Base-by-base conservation (phyloP, 306 rosid genomes). In the Abrus precatorius region DNA sequence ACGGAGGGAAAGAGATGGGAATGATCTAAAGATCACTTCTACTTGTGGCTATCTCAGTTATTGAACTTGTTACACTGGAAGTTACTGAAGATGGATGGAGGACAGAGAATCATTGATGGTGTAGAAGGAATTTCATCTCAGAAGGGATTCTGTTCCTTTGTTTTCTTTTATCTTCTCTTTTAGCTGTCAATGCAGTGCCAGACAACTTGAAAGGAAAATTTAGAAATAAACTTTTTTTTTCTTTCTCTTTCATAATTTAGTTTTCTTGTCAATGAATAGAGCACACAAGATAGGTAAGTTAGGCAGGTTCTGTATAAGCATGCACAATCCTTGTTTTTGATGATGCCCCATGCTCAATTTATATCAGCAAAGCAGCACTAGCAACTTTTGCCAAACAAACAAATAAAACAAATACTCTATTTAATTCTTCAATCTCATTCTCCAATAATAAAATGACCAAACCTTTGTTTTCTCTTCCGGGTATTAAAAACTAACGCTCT, bases 111-210 rank as follows among this genome's bases (percentile, higher is more conserved):
- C 81, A 84, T 64, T 83, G 80, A 85, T 69, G 83, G 75, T 83
- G 86, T 74, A 67, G 79, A 79, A 82, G 87, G 79, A 83, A 84
- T 59, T 85, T 82, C 79, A 85, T 85, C 81, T 87, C 86, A 74
- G 79, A 80, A 63, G 80, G 83, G 79, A 34, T 65, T 80, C 70
- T 84, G 74, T 71, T 83, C 55, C 44, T 49, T 47, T 68, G 44
- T 79, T 38, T 80, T 52, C 48, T 45, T 62, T 72, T 79, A 74
- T 75, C 52, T 43, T 75, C 75, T 70, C 49, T 63, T 82, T 81
- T 77, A 72, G 74, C 74, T 86, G 87, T 86, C 90, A 89, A 87
- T 81, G 91, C 86, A 69, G 62, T 86, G 85, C 88, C 79, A 85
- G 89, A 87, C 88, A 89, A 75, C 77, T 79, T 74, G 78, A 85